Base-by-base conservation (phyloP, 805 yeast species). In the Ogataea allantospora region DNA sequence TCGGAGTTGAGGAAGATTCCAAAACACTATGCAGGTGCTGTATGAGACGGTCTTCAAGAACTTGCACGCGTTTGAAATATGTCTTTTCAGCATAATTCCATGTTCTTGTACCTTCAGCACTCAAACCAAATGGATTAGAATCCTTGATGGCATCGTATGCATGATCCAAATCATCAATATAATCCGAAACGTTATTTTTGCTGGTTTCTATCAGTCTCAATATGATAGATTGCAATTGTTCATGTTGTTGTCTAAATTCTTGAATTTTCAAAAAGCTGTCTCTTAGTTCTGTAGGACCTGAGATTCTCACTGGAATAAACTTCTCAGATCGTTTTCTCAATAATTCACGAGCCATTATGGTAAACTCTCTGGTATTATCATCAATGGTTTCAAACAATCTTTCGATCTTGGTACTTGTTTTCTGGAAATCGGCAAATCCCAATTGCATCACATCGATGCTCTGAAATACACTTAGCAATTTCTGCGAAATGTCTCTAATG, bases 311-410 rank as follows among this genome's bases (percentile, higher is more conserved):
- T 15, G 80, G 73, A 10, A 82, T 70, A 53, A 83, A 82, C 42
- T 78, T 79, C 38, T 84, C 91, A 7, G 78, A 77, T 28, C 93
- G 63, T 50, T 80, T 84, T 46, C 96, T 67, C 27, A 85, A 66
- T 3, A 84, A 59, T 43, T 89, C 96, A 39, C 97, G 71, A 0
- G 87, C 75, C 28, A 83, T 54, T 35, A 76, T 72, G 2, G 79
- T 74, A 62, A 81, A 77, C 38, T 78, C 85, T 51, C 81, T 79
- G 8, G 78, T 54, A 27, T 75, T 72, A 18, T 67, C 70, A 24
- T 87, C 95, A 67, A 89, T 75, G 1, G 69, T 58, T 2, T 55
- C 60, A 21, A 80, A 67, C 1, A 71, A 53, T 0, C 54, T 41
- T 2, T 55, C 47, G 0, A 75, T 46, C 1, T 58, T 55, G 0